Evolutionary conservation across 148 eudicot genomes (phyloP), one percentile per base, ranked within the genome.

Genomic region (Selenicereus undatus): DNA sequence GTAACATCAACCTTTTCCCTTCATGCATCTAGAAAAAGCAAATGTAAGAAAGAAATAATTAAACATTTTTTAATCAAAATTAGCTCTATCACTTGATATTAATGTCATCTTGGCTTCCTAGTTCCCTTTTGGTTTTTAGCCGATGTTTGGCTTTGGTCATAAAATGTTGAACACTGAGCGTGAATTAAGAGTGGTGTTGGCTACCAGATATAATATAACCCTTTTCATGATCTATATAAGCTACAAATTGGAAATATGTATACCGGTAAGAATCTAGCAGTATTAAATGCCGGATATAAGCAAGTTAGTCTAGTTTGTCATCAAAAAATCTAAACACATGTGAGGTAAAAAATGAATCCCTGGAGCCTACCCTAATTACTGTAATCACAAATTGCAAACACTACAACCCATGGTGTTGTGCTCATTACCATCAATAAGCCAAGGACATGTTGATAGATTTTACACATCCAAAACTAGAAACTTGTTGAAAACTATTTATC

Each of bases 1-100:
- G 87, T 81, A 30, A 88, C 81, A 73, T 89, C 91, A 71, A 83
- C 76, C 3, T 82, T 88, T 74, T 85, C 91, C 74, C 35, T 66
- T 86, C 92, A 77, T 82, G 62, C 0, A 69, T 21, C 86, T 81
- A 72, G 27, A 72, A 54, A 76, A 14, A 18, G n/a, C 43, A n/a
- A 21, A n/a, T 11, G 27, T 11, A 74, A 24, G 56, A 3, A 45
- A 43, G 18, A 43, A 43, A 35, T n/a, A 1, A 27, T 64, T 64
- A 32, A n/a, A 42, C 54, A 73, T 11, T 22, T 5, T 11, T 4
- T 56, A 17, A 48, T 48, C 62, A 5, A 18, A 3, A 36, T 17
- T 2, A 68, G 35, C 20, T 26, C 18, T 11, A 68, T 32, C 2
- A 1, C 12, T 10, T 4, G 13, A 8, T 1, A 29, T 2, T 27